Evolutionary conservation across 352 stramenopile genomes (phyloP).

Genomic region (Pythium rishiriense): DNA sequence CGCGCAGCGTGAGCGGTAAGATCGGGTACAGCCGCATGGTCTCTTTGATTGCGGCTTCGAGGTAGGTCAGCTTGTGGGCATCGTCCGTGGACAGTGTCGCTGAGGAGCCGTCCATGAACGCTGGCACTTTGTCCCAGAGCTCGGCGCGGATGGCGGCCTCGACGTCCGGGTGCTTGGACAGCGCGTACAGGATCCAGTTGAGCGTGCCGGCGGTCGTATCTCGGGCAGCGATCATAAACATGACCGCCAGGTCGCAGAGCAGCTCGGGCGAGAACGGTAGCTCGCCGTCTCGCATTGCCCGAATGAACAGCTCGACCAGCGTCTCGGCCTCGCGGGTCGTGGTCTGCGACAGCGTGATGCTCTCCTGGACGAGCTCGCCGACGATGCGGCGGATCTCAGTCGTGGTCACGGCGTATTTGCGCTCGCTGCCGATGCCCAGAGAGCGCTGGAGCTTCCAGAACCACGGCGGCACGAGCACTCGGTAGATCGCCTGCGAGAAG

Average conservation of each 20-base stretch:
- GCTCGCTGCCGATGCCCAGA: conserved; percentile 17
- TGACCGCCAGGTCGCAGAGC: conserved; percentile 53
- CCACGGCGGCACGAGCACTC: conserved; percentile 7
- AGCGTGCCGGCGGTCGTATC: conserved; percentile 52
- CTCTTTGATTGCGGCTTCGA: conserved; percentile 36
- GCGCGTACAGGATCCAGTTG: conserved; percentile 43
- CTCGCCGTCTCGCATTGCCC: conserved; percentile 19
- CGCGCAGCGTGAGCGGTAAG: conserved; percentile 35
- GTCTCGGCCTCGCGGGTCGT: conserved; percentile 7
- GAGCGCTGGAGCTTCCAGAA: conserved; percentile 23
- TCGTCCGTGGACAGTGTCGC: conserved; percentile 15
- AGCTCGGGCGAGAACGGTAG: conserved; percentile 18
- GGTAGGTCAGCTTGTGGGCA: conserved; percentile 10
- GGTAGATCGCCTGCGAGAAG: conserved; percentile 9
- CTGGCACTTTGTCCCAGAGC: conserved; percentile 27
- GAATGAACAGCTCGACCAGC: conserved; percentile 26
- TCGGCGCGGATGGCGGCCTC: conserved; percentile 22
- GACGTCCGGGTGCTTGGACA: conserved; percentile 36
- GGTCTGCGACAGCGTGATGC: conserved; percentile 3
- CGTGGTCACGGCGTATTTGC: conserved; percentile 5
- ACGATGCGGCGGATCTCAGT: conserved; percentile 9
- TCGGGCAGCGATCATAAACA: conserved; percentile 49
- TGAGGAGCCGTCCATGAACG: conserved; percentile 13
- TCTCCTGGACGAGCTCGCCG: conserved; percentile 6
- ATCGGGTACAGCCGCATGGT: conserved; percentile 38